Base-by-base conservation (phyloP, 2,329 filamentous ascomycete genomes). In the Albifimbria verrucaria region DNA sequence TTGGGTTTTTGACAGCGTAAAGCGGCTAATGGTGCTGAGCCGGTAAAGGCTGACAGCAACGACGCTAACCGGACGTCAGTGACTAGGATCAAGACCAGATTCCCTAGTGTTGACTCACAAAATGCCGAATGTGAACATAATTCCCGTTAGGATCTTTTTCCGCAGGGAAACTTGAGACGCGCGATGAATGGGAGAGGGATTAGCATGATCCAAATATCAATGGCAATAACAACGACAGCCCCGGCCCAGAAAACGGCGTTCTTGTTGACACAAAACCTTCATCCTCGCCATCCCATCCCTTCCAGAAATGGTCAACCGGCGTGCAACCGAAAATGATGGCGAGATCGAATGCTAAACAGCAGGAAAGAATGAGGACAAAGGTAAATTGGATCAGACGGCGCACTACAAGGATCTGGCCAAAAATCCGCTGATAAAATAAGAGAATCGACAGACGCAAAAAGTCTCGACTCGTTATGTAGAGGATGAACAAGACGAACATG, bases 41-140 rank as follows among this genome's bases (percentile, higher is more conserved):
- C 62, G 49, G 4, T 64, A 44, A 12, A 62, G 58, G 32, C 60
- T 65, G 26, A 64, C 45, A 20, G 64, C 48, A 10, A 61, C 63
- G 21, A 62, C 58, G 39, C 61, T 63, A 41, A 12, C 11, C 9
- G 11, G 12, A 12, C 15, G 32, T 39, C 12, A 39, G 32, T n/a
- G 18, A 39, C 26, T 17, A 4, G 32, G 15, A 39, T 39, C 5
- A 15, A 17, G 15, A 5, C 18, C 32, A 6, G 5, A n/a, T 32
- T 32, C 26, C 7, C 41, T 9, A 44, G 42, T 20, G 22, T 26
- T 3, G 7, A 57, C 65, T 59, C 52, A 67, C 64, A 70, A 68
- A 6, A 64, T 62, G n/a, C 74, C 73, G 12, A 75, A 63, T 15
- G 63, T 65, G 52, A 77, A 74, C 68, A 76, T 74, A 24, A 70